These are phyloP conservation scores for Pleurostoma richardsiae DNA, from an alignment of 2,329 filamentous ascomycete species.

Conservation along the genomic window DNA sequence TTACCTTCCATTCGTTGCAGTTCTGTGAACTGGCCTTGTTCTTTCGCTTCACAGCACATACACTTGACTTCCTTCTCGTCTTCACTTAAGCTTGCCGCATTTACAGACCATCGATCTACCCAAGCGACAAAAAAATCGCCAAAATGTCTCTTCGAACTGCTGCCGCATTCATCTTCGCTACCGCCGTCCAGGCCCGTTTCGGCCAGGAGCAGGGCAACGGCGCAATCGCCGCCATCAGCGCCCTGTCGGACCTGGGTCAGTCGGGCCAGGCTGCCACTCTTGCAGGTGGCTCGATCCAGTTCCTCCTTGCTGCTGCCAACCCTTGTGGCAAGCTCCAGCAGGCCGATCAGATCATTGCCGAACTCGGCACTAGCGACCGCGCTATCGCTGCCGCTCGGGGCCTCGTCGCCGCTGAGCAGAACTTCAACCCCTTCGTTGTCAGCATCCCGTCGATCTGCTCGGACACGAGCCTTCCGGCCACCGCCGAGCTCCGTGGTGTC, in stretches of 20 bases:
- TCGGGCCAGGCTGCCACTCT: conserved; percentile 58
- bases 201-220: conserved; percentile 50
- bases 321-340: conserved; percentile 60
- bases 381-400: conserved; percentile 59
- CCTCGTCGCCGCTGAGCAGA: conserved; percentile 63
- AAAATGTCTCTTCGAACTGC: conserved; percentile 11
- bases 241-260: conserved; percentile 45
- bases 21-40: background rate
- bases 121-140: background rate
- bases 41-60: conserved; percentile 8
- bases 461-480: conserved; percentile 56
- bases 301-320: conserved; percentile 58
- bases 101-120: background rate
- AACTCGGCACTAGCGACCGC: conserved; percentile 52
- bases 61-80: conserved; percentile 1
- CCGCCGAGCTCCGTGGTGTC: conserved; percentile 54
- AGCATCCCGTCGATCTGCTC: conserved; percentile 54
- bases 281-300: conserved; percentile 53
- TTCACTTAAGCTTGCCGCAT: conserved; percentile 1
- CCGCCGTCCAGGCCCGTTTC: conserved; percentile 46
- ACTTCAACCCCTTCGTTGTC: conserved; percentile 62
- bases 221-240: conserved; percentile 47
- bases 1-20: conserved; percentile 8
- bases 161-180: conserved; percentile 25
- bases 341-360: conserved; percentile 58